These are phyloP conservation scores for Monotropa hypopitys DNA, from an alignment of 179 eudicot genomes.

Conservation along the genomic window DNA sequence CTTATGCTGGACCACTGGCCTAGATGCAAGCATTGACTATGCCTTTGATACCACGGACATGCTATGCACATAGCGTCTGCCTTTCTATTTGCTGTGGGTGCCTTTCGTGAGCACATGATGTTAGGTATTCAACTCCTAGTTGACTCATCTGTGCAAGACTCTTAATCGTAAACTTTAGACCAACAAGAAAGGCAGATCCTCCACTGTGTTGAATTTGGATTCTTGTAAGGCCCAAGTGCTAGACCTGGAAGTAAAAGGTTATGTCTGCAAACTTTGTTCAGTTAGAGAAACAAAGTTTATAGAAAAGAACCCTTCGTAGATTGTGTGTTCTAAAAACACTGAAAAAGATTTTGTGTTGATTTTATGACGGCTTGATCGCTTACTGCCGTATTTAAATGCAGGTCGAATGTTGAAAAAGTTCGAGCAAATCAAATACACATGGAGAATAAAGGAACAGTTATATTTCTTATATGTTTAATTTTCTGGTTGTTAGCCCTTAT, in stretches of 20 bases:
- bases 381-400: conserved; percentile 35
- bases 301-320: not conserved
- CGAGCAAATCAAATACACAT: conserved; percentile 43
- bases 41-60: not conserved
- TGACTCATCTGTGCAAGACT: too few species aligned
- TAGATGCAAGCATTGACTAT: too few species aligned
- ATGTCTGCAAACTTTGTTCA: not conserved
- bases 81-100: not conserved
- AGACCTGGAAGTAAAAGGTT: not conserved
- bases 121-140: not conserved
- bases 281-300: not conserved
- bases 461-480: conserved; percentile 43
- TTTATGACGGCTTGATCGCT: not conserved
- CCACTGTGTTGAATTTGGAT: not conserved
- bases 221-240: not conserved
- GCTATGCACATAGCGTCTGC: not conserved
- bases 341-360: not conserved
- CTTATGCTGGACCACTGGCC: too few species aligned
- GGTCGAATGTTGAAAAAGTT: conserved; percentile 54
- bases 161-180: not conserved
- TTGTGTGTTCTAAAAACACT: not conserved
- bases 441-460: conserved; percentile 66
- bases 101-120: not conserved
- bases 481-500: conserved; percentile 44
- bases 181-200: not conserved